Evolutionary conservation across 2,329 filamentous ascomycete genomes (phyloP).

Genomic region (Fusarium multiceps): DNA sequence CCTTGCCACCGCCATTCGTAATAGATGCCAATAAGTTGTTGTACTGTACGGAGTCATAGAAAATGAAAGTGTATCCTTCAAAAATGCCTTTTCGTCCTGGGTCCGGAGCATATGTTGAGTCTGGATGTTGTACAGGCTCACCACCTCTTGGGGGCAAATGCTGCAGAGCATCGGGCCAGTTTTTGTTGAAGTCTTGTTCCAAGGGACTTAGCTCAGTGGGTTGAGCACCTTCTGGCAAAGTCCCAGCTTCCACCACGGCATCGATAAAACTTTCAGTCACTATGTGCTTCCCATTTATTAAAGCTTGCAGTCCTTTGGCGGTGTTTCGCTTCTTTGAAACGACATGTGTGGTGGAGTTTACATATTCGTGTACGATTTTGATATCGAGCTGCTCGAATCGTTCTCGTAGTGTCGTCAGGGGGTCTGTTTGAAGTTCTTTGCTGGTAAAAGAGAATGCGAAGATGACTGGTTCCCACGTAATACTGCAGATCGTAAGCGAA

Average conservation of each 20-base stretch:
- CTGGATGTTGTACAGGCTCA: constrained; percentile 76
- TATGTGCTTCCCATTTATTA: constrained; percentile 83
- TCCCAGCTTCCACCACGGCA: constrained; percentile 72
- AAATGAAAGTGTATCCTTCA: constrained; percentile 88
- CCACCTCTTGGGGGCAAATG: constrained; percentile 80
- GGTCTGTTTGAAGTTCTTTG: constrained; percentile 75
- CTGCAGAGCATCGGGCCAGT: constrained; percentile 80
- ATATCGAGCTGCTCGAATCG: constrained; percentile 87
- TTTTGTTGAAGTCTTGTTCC: constrained; percentile 80
- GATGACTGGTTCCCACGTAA: constrained; percentile 84
- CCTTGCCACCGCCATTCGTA: constrained; percentile 84
- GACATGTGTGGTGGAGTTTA: constrained; percentile 82
- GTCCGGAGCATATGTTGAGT: constrained; percentile 79
- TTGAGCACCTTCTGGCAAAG: constrained; percentile 59
- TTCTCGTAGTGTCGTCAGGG: constrained; percentile 69
- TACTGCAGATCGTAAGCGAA: constrained; percentile 57
- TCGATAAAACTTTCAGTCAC: constrained; percentile 80
- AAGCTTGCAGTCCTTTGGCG: constrained; percentile 83
- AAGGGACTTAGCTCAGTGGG: constrained; percentile 66
- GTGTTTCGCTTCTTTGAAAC: constrained; percentile 92
- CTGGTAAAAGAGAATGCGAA: constrained; percentile 82
- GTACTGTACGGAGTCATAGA: constrained; percentile 81
- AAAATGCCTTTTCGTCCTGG: constrained; percentile 76
- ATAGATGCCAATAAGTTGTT: constrained; percentile 80
- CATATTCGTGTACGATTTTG: constrained; percentile 81